These are phyloP conservation scores for Diplodia sapinea DNA, from an alignment of 2,329 filamentous ascomycete species.

Conservation along the genomic window DNA sequence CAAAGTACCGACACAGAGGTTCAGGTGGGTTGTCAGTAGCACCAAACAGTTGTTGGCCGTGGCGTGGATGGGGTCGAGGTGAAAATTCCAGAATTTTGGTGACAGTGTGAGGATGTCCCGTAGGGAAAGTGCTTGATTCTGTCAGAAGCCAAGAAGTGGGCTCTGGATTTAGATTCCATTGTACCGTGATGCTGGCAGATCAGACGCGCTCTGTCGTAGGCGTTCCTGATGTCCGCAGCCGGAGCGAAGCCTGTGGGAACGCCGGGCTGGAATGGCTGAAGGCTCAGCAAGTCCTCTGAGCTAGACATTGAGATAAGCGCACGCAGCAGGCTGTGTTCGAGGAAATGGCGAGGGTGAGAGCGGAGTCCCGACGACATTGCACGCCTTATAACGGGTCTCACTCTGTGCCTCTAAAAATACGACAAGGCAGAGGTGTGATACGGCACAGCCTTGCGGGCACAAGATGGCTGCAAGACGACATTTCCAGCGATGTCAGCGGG, in stretches of 20 bases:
- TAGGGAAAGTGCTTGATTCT: neutral
- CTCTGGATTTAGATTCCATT: neutral
- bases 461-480: neutral
- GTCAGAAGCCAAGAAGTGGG: neutral
- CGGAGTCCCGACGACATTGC: neutral
- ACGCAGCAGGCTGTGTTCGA: no score
- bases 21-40: slow-evolving; percentile 42
- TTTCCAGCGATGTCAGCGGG: neutral
- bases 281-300: neutral
- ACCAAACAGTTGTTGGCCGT: slow-evolving; percentile 11
- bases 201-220: slow-evolving; percentile 8
- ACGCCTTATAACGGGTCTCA: neutral
- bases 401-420: neutral
- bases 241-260: slow-evolving; percentile 2
- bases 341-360: neutral
- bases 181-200: slow-evolving; percentile 6
- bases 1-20: slow-evolving; percentile 42
- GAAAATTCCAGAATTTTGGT: slow-evolving; percentile 9
- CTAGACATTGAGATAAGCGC: neutral
- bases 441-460: neutral
- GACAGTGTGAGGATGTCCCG: neutral
- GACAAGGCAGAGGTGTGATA: neutral
- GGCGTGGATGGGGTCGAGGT: slow-evolving; percentile 5
- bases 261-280: neutral
- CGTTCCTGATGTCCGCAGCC: neutral